Evolutionary conservation across 2,329 filamentous ascomycete genomes (phyloP).

Genomic region (Hymenotorrendiella dingleyae): DNA sequence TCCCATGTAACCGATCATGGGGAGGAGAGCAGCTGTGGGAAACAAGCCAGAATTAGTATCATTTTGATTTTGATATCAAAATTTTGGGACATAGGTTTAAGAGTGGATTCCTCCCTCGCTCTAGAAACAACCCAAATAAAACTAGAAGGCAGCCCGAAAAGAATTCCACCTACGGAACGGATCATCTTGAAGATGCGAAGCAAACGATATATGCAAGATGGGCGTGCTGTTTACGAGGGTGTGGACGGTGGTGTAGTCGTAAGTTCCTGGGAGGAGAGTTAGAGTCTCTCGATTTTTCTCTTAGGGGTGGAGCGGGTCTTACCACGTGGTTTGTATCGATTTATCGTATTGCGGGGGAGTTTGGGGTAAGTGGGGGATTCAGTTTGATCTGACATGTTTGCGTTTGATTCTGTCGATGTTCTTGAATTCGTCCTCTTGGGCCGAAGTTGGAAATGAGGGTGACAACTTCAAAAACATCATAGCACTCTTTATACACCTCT

Average conservation of each 20-base stretch:
- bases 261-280: slow-evolving; percentile 3
- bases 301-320: neutral
- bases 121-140: no score
- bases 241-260: slow-evolving; percentile 59
- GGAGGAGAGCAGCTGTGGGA: slow-evolving; percentile 68
- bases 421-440: no score
- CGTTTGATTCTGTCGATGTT: no score
- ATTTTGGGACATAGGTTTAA: no score
- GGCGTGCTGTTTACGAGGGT: slow-evolving; percentile 67
- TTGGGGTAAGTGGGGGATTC: neutral
- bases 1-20: slow-evolving; percentile 81
- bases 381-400: neutral
- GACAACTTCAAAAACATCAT: no score
- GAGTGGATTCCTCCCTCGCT: no score
- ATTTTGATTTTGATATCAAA: no score
- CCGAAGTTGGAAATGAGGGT: no score
- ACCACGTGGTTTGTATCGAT: slow-evolving; percentile 5
- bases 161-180: no score
- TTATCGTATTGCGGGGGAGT: neutral
- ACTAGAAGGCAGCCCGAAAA: no score
- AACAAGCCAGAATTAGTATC: no score
- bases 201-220: slow-evolving; percentile 76
- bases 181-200: slow-evolving; percentile 30
- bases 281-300: neutral
- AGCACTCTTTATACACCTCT: no score